Conservation (phyloP, 2,329 filamentous ascomycete species). For the Monilinia laxa region DNA sequence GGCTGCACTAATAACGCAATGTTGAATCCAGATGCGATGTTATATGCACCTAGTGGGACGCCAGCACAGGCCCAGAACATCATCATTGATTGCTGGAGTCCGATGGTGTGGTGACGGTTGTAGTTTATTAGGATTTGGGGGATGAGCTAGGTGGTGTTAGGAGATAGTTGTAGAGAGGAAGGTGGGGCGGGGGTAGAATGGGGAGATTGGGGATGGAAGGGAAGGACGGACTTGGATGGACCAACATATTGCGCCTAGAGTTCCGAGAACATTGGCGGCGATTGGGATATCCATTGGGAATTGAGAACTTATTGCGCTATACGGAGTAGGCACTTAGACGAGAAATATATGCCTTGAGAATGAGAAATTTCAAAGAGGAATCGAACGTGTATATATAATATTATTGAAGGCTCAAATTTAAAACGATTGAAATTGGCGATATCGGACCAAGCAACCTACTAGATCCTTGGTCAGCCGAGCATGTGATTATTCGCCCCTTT, state of each 20-base stretch:
- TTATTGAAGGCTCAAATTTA: too few relatives aligned
- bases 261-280: conserved; percentile 59
- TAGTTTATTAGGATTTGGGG: conserved; percentile 71
- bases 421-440: too few relatives aligned
- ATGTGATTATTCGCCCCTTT: background rate
- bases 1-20: conserved; percentile 40
- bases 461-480: background rate
- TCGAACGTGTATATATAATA: background rate
- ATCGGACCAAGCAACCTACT: too few relatives aligned
- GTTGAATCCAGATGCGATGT: conserved; percentile 39
- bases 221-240: conserved; percentile 55
- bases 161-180: background rate
- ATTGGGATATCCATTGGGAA: conserved; percentile 52
- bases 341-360: background rate
- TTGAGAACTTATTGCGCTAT: too few relatives aligned
- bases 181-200: background rate
- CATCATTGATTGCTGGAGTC: conserved; percentile 70
- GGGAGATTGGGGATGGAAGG: background rate
- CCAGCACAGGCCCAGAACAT: conserved; percentile 68
- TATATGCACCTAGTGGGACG: conserved; percentile 58
- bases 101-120: conserved; percentile 62
- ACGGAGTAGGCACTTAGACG: background rate
- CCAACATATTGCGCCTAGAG: conserved; percentile 64
- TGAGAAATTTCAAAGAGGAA: background rate
- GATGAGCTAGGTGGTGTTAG: conserved; percentile 51